Conservation (phyloP, 768 basidiomycete species). For the Hypsizygus marmoreus region DNA sequence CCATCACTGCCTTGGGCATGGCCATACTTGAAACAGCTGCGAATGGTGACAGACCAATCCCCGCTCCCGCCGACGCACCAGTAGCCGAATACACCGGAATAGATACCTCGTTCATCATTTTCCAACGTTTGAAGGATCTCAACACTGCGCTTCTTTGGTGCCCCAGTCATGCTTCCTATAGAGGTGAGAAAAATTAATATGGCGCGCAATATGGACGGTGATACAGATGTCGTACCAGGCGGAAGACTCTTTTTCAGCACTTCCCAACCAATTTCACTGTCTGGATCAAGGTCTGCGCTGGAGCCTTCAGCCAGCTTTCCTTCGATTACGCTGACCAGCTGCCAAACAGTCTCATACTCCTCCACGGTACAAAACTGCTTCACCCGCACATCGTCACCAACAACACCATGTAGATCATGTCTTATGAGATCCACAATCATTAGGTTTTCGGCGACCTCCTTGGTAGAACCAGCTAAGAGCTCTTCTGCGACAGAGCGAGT, state of each 20-base stretch:
- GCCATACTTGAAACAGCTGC: conserved; percentile 84
- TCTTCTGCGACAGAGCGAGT: conserved; percentile 68
- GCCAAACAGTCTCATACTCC: conserved; percentile 93
- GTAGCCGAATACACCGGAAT: conserved; percentile 94
- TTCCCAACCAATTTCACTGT: conserved; percentile 71
- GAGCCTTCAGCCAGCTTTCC: conserved; percentile 50
- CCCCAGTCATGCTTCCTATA: conserved; percentile 95
- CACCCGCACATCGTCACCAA: conserved; percentile 81
- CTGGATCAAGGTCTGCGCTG: conserved; percentile 30
- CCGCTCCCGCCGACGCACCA: conserved; percentile 87
- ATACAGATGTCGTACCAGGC: conserved; percentile 57
- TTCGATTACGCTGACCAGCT: conserved; percentile 92
- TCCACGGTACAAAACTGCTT: conserved; percentile 87
- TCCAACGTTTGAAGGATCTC: conserved; percentile 87
- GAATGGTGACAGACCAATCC: conserved; percentile 93
- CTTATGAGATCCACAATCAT: conserved; percentile 98
- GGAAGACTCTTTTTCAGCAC: conserved; percentile 80
- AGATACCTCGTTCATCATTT: conserved; percentile 68
- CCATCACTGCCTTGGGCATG: not conserved
- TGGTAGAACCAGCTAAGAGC: conserved; percentile 63
- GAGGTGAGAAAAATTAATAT: not conserved
- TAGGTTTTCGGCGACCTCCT: conserved; percentile 95
- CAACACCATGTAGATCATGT: conserved; percentile 84
- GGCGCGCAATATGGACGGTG: not conserved
- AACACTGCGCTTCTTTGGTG: conserved; percentile 92